Conservation (phyloP, 2,329 filamentous ascomycete genomes). For the Epicoccum nigrum region DNA sequence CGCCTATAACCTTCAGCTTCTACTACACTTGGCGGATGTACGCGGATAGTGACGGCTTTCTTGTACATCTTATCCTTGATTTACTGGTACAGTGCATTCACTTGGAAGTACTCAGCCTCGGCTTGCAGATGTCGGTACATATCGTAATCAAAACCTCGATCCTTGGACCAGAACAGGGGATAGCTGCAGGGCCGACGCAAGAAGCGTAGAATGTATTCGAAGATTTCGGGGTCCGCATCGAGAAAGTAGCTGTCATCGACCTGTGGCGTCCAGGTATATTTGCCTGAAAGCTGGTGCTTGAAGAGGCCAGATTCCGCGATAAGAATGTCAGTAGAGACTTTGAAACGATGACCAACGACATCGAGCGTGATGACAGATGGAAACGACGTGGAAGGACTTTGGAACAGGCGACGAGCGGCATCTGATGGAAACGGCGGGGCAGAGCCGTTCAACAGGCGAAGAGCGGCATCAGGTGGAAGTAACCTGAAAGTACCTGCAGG, state of each 20-base stretch:
- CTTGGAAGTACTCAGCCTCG: slow-evolving; percentile 46
- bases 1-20: too few relatives aligned
- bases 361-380: slow-evolving; percentile 21
- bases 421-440: too few relatives aligned
- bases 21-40: too few relatives aligned
- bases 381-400: not conserved
- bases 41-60: slow-evolving; percentile 24
- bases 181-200: slow-evolving; percentile 27
- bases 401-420: too few relatives aligned
- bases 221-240: slow-evolving; percentile 46
- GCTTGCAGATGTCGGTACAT: slow-evolving; percentile 41
- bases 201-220: slow-evolving; percentile 33
- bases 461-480: too few relatives aligned
- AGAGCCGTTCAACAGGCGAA: too few relatives aligned
- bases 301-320: slow-evolving; percentile 19
- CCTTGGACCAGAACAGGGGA: slow-evolving; percentile 44
- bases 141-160: slow-evolving; percentile 41
- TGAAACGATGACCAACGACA: slow-evolving; percentile 24
- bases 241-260: slow-evolving; percentile 47
- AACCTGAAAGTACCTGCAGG: too few relatives aligned
- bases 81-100: slow-evolving; percentile 40
- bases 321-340: slow-evolving; percentile 12
- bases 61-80: slow-evolving; percentile 34
- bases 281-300: slow-evolving; percentile 1
- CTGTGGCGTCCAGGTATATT: slow-evolving; percentile 15